Evolutionary conservation across 2,329 filamentous ascomycete species (phyloP).

Genomic region (Venturia asperata): DNA sequence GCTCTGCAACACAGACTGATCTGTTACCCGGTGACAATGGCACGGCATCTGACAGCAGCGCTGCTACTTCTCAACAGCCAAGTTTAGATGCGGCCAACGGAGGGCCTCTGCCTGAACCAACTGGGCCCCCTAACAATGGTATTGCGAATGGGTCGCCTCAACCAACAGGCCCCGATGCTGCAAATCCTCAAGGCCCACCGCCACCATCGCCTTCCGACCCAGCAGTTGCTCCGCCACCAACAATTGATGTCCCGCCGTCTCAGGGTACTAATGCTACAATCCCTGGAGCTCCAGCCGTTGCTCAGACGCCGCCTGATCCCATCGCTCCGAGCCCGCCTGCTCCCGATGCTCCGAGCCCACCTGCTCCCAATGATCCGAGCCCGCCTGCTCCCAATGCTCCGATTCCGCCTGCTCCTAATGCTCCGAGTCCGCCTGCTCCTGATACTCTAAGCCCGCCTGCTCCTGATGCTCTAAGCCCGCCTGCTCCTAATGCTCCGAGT

Average conservation of each 20-base stretch:
- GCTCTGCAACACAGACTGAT: conserved; percentile 6
- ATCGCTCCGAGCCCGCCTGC: background rate
- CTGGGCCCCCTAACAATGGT: background rate
- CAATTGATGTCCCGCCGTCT: background rate
- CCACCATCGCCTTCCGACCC: background rate
- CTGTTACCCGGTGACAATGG: background rate
- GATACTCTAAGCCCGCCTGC: background rate
- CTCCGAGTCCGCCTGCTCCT: background rate
- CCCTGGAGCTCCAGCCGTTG: background rate
- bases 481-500: background rate
- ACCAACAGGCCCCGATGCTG: background rate
- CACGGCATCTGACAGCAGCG: background rate
- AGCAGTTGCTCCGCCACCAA: background rate
- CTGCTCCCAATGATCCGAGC: background rate
- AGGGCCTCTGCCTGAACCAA: background rate
- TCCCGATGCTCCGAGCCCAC: background rate
- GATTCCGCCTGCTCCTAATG: background rate
- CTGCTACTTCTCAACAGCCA: background rate
- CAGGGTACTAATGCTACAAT: background rate
- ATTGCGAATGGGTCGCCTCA: background rate
- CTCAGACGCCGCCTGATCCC: background rate
- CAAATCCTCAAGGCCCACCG: background rate
- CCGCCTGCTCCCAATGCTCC: background rate
- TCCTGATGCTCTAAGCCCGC: background rate
- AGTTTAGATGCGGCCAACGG: background rate